Conservation (phyloP, 1,284 basidiomycete genomes). For the Dichomitus squalens region DNA sequence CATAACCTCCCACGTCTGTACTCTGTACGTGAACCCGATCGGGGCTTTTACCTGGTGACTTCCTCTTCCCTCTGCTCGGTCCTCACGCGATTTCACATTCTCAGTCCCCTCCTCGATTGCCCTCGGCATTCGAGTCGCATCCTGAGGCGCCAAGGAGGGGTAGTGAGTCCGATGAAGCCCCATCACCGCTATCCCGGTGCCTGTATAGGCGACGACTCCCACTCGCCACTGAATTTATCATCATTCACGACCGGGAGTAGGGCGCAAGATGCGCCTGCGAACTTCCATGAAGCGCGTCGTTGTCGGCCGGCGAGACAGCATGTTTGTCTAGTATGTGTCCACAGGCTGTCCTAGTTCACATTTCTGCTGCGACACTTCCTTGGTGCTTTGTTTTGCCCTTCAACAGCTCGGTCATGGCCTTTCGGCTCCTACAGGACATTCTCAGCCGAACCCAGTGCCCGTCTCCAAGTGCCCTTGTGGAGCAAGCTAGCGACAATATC, state of each 20-base stretch:
- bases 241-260: background rate
- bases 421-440: background rate
- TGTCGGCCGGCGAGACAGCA: background rate
- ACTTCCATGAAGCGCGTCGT: background rate
- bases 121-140: background rate
- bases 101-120: background rate
- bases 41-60: slow-evolving; percentile 4
- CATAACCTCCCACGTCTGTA: background rate
- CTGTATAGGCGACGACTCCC: slow-evolving; percentile 1
- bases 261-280: background rate
- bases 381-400: background rate
- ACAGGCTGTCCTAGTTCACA: background rate
- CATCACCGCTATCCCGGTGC: slow-evolving; percentile 8
- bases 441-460: background rate
- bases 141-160: background rate
- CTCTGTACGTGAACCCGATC: slow-evolving; percentile 2
- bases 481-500: slow-evolving; percentile 3
- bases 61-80: background rate
- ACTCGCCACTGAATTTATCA: background rate
- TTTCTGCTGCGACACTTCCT: background rate
- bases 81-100: background rate
- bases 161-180: slow-evolving; percentile 10
- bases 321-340: too few relatives aligned
- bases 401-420: background rate
- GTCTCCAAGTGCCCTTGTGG: background rate